Evolutionary conservation across 2,329 filamentous ascomycete genomes (phyloP), one percentile per base, ranked within the genome.

Genomic region (Hypoxylon sp.): DNA sequence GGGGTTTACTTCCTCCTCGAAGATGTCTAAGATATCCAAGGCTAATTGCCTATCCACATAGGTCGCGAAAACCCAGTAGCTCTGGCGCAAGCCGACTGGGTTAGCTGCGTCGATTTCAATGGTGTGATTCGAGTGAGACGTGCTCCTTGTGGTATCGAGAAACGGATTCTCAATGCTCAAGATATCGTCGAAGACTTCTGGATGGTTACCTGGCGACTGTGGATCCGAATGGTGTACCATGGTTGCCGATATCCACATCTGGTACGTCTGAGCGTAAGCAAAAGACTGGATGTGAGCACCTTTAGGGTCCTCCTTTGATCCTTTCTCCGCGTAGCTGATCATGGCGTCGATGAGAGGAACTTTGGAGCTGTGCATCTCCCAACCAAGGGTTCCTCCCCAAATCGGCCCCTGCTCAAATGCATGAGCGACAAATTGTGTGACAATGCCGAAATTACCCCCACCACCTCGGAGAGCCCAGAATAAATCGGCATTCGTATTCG

Each of bases 401-500:
- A 70, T 66, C 20, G 22, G 58, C 1, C 60, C 70, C n/a, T 68
- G 65, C 3, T 64, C 22, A n/a, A 71, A 42, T 1, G 65, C 25
- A 6, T 40, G 49, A 7, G 54, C 58, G 30, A 64, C 65, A 46
- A 72, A 72, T 27, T 64, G 61, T 30, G 70, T 72, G 37, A 72
- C 60, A 11, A 72, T 44, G 11, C 68, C 70, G 40, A 72, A 70
- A 55, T 72, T 72, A 2, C 68, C 60, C n/a, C 70, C 70, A 17
- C 70, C 68, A n/a, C 64, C 70, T 51, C 62, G 61, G 27, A 72
- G 67, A 33, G 70, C 70, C 64, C 64, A 79, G 72, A 76, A 84
- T 6, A 84, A 76, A 56, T 84, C 82, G 0, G 73, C n/a, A 56
- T 83, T 75, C 4, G 75, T 63, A 0, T 71, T 58, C 1, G 69